Conservation (phyloP, 805 yeast genomes). For the Isabelozyma gotoi region DNA sequence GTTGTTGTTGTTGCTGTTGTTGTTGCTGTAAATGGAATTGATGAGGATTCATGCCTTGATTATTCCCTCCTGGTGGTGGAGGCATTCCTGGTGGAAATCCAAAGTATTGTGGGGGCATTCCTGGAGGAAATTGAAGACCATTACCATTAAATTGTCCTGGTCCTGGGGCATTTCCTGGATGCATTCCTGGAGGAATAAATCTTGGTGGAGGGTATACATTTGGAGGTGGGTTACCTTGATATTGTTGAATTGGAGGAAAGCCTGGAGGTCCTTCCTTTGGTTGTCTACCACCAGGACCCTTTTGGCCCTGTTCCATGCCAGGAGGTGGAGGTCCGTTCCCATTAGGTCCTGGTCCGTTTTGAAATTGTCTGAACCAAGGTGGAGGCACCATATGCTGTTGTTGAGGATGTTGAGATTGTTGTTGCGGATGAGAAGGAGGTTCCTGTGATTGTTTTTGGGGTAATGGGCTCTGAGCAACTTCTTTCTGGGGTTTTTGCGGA, state of each 20-base stretch:
- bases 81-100: slow-evolving; percentile 10
- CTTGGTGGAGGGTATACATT: slow-evolving; percentile 14
- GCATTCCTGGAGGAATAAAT: slow-evolving; percentile 1
- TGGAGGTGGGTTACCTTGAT: slow-evolving; percentile 12
- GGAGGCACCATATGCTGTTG: slow-evolving; percentile 15
- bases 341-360: slow-evolving; percentile 4
- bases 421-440: slow-evolving; percentile 16
- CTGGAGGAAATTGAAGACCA: slow-evolving; percentile 4
- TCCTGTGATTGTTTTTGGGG: slow-evolving; percentile 20
- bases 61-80: slow-evolving; percentile 1
- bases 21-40: slow-evolving; percentile 11
- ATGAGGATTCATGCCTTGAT: neutral
- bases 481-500: neutral
- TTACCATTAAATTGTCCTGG: neutral
- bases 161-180: neutral
- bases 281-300: neutral
- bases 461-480: neutral
- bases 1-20: slow-evolving; percentile 11
- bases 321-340: slow-evolving; percentile 5
- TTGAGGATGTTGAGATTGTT: slow-evolving; percentile 16
- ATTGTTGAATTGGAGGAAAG: slow-evolving; percentile 8
- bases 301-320: neutral
- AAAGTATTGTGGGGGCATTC: slow-evolving; percentile 4
- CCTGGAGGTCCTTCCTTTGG: neutral
- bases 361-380: slow-evolving; percentile 26